A percentile compares a stretch with the other conserved stretches of the same genome.
These are phyloP conservation scores for Dacryopinax primogenitus DNA, from an alignment of 768 basidiomycete species.

Conservation along the genomic window DNA sequence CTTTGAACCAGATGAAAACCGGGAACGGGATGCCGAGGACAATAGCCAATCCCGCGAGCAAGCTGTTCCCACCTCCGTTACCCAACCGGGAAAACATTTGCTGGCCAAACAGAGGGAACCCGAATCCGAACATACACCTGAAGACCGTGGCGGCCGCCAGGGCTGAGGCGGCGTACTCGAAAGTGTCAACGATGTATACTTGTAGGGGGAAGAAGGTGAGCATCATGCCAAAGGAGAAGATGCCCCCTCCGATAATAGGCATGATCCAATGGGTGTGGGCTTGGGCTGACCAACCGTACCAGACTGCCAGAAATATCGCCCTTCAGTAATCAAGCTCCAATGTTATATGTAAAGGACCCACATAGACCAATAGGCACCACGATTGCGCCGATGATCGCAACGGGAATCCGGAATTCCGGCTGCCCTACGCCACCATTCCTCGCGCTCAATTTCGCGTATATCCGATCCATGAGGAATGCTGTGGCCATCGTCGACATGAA, in stretches of 20 bases:
- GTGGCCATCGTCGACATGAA: constrained; percentile 18
- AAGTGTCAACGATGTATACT: constrained; percentile 21
- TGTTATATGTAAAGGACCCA: no score
- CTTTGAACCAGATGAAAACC: no score
- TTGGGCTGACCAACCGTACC: constrained; percentile 24
- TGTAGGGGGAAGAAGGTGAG: constrained; percentile 19
- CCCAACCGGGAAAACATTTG: background rate
- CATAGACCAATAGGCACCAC: constrained; percentile 18
- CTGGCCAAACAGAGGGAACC: constrained; percentile 8
- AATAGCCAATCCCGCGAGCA: background rate
- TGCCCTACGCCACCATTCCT: background rate
- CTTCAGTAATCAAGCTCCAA: no score
- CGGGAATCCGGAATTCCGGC: constrained; percentile 15
- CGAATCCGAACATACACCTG: constrained; percentile 13
- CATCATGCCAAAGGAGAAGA: constrained; percentile 20
- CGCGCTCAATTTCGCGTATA: background rate
- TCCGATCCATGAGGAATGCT: constrained; percentile 17
- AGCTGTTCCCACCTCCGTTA: background rate
- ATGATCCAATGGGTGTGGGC: constrained; percentile 21
- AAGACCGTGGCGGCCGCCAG: constrained; percentile 29
- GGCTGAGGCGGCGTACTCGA: constrained; percentile 26
- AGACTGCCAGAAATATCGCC: no score
- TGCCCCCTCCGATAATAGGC: constrained; percentile 15
- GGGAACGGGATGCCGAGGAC: background rate
- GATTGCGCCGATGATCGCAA: constrained; percentile 14